These are phyloP conservation scores for Daldinia sp. DNA, from an alignment of 2,329 filamentous ascomycete species.

Conservation along the genomic window DNA sequence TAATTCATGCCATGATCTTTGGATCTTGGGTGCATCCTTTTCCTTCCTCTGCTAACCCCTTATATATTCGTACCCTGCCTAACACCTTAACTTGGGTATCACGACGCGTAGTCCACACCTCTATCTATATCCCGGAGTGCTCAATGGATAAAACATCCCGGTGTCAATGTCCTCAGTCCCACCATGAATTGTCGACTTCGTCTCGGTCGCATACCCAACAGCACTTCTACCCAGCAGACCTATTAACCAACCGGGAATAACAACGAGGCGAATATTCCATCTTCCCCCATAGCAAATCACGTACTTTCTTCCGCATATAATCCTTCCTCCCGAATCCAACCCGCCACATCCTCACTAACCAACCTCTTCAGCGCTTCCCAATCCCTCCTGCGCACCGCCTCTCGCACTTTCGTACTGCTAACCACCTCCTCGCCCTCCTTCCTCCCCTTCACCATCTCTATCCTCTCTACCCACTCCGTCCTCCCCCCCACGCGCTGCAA, in stretches of 20 bases:
- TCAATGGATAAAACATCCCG: not conserved
- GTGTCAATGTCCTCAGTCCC: not conserved
- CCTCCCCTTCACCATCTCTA: slow-evolving; percentile 69
- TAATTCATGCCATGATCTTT: not conserved
- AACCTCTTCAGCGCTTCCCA: slow-evolving; percentile 63
- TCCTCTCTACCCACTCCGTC: slow-evolving; percentile 67
- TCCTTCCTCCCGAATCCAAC: slow-evolving; percentile 67
- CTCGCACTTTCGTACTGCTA: slow-evolving; percentile 73
- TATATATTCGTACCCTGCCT: no score
- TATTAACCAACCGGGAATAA: not conserved
- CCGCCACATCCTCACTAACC: slow-evolving; percentile 67
- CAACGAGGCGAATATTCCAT: not conserved
- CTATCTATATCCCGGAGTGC: not conserved
- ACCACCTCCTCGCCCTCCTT: slow-evolving; percentile 56
- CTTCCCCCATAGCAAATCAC: not conserved
- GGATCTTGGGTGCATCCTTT: not conserved
- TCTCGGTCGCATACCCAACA: not conserved
- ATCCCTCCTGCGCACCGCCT: slow-evolving; percentile 62
- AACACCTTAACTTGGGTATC: not conserved
- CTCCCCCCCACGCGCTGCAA: slow-evolving; percentile 66
- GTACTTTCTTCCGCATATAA: slow-evolving; percentile 61
- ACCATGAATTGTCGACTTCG: not conserved
- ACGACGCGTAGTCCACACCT: not conserved
- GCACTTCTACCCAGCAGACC: not conserved
- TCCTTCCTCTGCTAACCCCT: not conserved